Percentiles rank a stretch among this genome's conserved stretches.
These are phyloP conservation scores for Silene coronaria DNA, from an alignment of 179 eudicot genomes.

Conservation along the genomic window DNA sequence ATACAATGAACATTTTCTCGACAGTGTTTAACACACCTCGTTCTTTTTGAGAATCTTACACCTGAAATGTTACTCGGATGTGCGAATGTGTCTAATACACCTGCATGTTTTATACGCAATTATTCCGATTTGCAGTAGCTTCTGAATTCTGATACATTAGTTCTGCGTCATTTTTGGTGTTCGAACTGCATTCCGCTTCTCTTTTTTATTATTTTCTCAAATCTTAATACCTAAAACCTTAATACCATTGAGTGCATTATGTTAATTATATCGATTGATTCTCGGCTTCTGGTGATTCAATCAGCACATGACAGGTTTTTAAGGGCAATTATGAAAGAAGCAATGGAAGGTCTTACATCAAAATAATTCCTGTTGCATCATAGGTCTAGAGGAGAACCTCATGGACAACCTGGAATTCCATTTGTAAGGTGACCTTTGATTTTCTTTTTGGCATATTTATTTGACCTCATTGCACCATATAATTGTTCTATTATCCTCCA, in stretches of 20 bases:
- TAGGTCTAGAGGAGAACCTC: slow-evolving; percentile 13
- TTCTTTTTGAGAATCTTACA: background rate
- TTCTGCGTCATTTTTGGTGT: background rate
- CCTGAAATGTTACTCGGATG: background rate
- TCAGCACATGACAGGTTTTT: slow-evolving; percentile 12
- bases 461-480: slow-evolving; percentile 24
- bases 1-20: background rate
- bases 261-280: background rate
- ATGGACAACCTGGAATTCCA: slow-evolving; percentile 21
- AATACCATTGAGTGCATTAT: background rate
- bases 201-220: too few relatives aligned
- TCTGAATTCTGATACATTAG: slow-evolving; percentile 8
- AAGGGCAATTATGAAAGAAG: background rate
- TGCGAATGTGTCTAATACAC: background rate
- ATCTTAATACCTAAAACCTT: too few relatives aligned
- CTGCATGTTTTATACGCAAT: background rate
- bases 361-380: slow-evolving; percentile 3
- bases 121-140: background rate
- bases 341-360: background rate
- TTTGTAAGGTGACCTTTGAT: background rate
- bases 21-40: background rate
- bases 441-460: slow-evolving; percentile 17
- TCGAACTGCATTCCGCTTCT: background rate
- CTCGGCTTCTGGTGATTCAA: slow-evolving; percentile 2
- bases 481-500: background rate